These are phyloP conservation scores for Leccinum arenicola DNA, from an alignment of 768 basidiomycete species.

Conservation along the genomic window DNA sequence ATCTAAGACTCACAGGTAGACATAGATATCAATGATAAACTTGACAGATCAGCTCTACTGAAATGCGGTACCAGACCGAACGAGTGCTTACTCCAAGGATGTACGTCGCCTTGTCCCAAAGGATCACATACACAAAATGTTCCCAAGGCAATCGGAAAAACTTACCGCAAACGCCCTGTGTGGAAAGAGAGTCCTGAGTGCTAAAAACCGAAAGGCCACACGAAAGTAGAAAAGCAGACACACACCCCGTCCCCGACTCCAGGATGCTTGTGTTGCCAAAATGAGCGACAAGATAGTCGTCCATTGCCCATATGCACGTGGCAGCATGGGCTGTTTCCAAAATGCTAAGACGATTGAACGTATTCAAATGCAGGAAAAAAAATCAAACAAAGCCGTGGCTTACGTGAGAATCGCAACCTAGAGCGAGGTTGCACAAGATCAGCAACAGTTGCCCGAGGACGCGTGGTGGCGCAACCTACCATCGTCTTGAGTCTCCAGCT, in stretches of 20 bases:
- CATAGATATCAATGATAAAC: conserved; percentile 27
- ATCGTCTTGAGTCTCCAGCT: conserved; percentile 18
- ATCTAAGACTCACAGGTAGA: conserved; percentile 19
- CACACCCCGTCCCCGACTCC: conserved; percentile 17
- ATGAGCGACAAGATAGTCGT: conserved; percentile 21
- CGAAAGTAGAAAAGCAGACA: conserved; percentile 3
- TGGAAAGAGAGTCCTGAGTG: not conserved
- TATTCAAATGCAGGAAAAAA: not conserved
- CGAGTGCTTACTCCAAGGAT: conserved; percentile 21
- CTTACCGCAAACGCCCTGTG: not conserved
- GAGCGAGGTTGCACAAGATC: not conserved
- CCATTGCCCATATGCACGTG: conserved; percentile 21
- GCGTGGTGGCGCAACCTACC: conserved; percentile 12
- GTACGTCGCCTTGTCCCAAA: conserved; percentile 15
- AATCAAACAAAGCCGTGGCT: not conserved
- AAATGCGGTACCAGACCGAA: too few relatives aligned
- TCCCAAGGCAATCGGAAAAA: not conserved
- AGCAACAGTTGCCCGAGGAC: not conserved
- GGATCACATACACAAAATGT: not conserved
- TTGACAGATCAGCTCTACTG: conserved; percentile 7
- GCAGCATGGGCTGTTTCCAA: conserved; percentile 23
- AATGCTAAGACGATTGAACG: conserved; percentile 5
- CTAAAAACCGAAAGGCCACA: conserved; percentile 40
- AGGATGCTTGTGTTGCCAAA: conserved; percentile 14
- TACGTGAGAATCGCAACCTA: conserved; percentile 27